Conservation (phyloP, 768 basidiomycete genomes). For the Lactarius trivialis region DNA sequence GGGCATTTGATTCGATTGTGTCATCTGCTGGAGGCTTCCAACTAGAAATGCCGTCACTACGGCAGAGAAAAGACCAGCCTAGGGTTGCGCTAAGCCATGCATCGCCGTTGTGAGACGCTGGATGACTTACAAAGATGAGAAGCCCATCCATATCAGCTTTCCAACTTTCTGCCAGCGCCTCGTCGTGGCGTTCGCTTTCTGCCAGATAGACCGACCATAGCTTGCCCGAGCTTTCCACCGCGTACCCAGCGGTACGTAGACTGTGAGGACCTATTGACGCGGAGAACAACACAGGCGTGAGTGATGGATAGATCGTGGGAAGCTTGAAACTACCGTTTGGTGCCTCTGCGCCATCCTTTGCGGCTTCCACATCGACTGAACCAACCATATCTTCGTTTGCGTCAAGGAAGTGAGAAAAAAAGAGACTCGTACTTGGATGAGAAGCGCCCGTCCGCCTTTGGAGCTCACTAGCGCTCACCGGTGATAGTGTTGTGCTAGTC, state of each 20-base stretch:
- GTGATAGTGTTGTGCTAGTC: too few species aligned
- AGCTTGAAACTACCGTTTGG: neutral
- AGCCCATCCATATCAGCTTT: constrained; percentile 18
- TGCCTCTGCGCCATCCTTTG: neutral
- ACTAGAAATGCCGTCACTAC: constrained; percentile 23
- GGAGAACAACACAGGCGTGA: neutral
- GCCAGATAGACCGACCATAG: constrained; percentile 16
- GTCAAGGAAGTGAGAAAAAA: neutral
- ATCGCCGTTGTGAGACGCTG: neutral
- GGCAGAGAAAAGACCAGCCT: constrained; percentile 26
- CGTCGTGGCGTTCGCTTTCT: constrained; percentile 6
- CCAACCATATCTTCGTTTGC: neutral
- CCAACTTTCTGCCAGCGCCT: constrained; percentile 14
- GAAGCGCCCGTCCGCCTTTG: neutral
- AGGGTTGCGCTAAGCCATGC: neutral
- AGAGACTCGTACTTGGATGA: neutral
- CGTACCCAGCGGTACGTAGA: neutral
- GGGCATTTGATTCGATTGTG: constrained; percentile 7
- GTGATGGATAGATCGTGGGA: neutral
- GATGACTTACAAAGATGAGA: constrained; percentile 15
- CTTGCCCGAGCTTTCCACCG: constrained; percentile 5
- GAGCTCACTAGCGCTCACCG: too few species aligned
- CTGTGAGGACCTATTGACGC: neutral
- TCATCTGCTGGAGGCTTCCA: constrained; percentile 16
- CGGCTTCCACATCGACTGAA: neutral